A percentile compares a stretch with the other conserved stretches of the same genome.
phyloP scores from a whole-genome alignment of 768 basidiomycete species.

The Podaxis sp. region DNA sequence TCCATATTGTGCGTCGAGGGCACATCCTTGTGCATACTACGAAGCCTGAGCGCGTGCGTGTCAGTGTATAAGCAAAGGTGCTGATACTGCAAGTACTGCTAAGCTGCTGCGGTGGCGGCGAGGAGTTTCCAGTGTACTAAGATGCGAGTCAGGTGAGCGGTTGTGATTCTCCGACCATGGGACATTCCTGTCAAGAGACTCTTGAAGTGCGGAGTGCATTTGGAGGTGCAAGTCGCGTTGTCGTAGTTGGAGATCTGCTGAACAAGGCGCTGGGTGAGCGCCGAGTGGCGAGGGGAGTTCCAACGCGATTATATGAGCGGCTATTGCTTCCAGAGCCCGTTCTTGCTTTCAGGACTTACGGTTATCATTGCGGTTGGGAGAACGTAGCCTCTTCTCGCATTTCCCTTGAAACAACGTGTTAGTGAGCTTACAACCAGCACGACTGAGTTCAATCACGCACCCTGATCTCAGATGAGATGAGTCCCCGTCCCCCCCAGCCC shows the following conservation, averaged over 20 bases:
- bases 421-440: conserved; percentile 30
- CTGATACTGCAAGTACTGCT: conserved; percentile 11
- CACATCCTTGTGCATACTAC: no score
- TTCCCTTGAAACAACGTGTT: no score
- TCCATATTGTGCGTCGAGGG: neutral
- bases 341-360: no score
- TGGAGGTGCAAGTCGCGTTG: conserved; percentile 3
- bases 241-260: neutral
- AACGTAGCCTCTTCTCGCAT: no score
- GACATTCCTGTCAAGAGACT: conserved; percentile 1
- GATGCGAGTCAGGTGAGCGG: conserved; percentile 33
- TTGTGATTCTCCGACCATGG: conserved; percentile 36
- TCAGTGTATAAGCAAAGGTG: neutral
- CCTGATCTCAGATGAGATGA: no score
- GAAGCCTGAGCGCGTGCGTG: neutral
- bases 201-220: conserved; percentile 14
- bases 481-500: no score
- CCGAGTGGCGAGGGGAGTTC: conserved; percentile 52
- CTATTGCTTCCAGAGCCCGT: no score
- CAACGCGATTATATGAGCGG: conserved; percentile 63
- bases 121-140: conserved; percentile 29
- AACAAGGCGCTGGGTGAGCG: neutral
- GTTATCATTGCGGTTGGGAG: no score
- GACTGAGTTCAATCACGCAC: no score
- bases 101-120: conserved; percentile 15